Conservation (phyloP, 2,329 filamentous ascomycete species). For the Fusarium sp. region DNA sequence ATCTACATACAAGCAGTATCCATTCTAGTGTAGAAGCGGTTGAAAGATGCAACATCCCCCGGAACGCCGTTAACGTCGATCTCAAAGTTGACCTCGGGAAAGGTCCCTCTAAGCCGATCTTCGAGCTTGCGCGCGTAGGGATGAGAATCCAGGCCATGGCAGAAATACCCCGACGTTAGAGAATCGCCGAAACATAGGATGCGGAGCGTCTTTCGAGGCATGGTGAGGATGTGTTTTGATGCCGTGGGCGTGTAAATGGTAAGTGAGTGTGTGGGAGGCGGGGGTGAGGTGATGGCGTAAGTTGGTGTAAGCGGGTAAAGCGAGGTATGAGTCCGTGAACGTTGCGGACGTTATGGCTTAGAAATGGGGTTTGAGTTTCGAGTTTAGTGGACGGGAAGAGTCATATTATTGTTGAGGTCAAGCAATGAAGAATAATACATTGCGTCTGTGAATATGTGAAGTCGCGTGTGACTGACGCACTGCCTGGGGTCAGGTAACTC, state of each 20-base stretch:
- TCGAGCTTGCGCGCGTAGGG: slow-evolving; percentile 68
- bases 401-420: not conserved
- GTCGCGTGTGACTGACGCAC: too few species aligned
- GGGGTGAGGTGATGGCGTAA: slow-evolving; percentile 23
- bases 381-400: not conserved
- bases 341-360: not conserved
- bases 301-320: slow-evolving; percentile 33
- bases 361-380: not conserved
- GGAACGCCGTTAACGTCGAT: slow-evolving; percentile 64
- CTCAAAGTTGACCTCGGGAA: slow-evolving; percentile 59
- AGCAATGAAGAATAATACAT: not conserved
- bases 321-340: not conserved
- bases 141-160: slow-evolving; percentile 58
- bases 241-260: slow-evolving; percentile 3
- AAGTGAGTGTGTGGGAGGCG: slow-evolving; percentile 13
- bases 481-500: too few species aligned
- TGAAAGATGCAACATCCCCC: slow-evolving; percentile 63
- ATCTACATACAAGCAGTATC: slow-evolving; percentile 53
- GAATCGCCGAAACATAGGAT: slow-evolving; percentile 76
- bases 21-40: slow-evolving; percentile 52
- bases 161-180: slow-evolving; percentile 69
- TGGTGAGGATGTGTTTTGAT: slow-evolving; percentile 21
- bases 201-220: slow-evolving; percentile 57
- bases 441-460: not conserved
- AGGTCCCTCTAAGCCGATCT: slow-evolving; percentile 61